Base-by-base conservation (phyloP, 208 protist species). In the Leishmania arabica region DNA sequence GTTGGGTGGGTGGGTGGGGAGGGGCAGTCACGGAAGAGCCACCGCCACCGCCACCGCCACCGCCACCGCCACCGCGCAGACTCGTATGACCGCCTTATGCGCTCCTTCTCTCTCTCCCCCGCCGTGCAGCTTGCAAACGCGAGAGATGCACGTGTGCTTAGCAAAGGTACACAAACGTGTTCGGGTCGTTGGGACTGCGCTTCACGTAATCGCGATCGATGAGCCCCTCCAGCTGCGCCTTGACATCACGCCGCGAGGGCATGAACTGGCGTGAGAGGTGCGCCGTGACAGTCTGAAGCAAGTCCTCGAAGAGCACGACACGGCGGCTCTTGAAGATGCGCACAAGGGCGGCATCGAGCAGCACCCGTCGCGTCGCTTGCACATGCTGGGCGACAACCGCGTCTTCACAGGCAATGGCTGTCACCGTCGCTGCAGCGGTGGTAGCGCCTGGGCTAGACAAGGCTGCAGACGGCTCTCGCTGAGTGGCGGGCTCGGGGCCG, bases 321-420 rank as follows among this genome's bases (percentile, higher is more conserved):
- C 90, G 83, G 31, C 86, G 85, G 51, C 86, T 88, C 82, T 97
- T 97, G 82, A 97, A 92, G 51, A 94, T 79, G 21, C 91, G 87
- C 47, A 97, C 85, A 65, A 95, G 78, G 3, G 89, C 91, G 7
- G 93, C 88, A 71, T 94, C 92, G 34, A 94, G 77, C 60, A 92
- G 88, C 15, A 86, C 42, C 6, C 82, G 82, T 11, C 90, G 88
- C 21, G 86, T 85, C 40, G 82, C 87, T n/a, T 85, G 65, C 40
- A 90, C 79, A 75, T 77, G 76, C 5, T 69, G 82, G 24, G 54
- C 58, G 24, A 85, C 81, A n/a, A 79, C 69, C 9, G 47, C 79
- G 17, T 84, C 79, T 54, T 83, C 84, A 42, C 40, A 53, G 27
- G 62, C 34, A 11, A 21, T 15, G 11, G 37, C 53, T 15, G 74